Evolutionary conservation across 164 flowering plant species (phyloP), one percentile per base, ranked within the genome.

Genomic region (Brasenia schreberi): DNA sequence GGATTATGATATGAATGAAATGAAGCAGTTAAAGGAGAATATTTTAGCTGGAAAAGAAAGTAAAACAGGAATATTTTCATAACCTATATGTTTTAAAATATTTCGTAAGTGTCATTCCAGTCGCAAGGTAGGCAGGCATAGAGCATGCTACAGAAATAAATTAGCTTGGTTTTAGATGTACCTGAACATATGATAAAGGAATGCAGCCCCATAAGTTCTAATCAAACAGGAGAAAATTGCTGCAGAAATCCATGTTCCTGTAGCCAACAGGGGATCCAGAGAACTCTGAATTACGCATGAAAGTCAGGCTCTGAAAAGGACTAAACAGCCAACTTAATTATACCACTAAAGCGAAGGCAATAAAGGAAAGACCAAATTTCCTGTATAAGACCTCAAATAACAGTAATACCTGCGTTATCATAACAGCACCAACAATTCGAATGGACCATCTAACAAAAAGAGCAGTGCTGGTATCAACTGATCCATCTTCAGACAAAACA

Each of bases 401-500:
- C 18, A 18, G 18, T 7, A 58, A 61, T 58, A 92, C 98, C 97
- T 86, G 96, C 76, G 82, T 79, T 67, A 88, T 83, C 89, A 89
- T 65, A 58, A 79, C 72, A 66, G 81, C 81, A 68, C 89, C 88
- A 68, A 87, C 16, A 65, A 85, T 65, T 45, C 87, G 77, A 60
- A 94, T 86, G 72, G 93, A 78, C 89, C 92, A 87, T 52, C 80
- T 72, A 62, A 88, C 92, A 81, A 94, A 88, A 49, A 62, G 69
- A 61, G 96, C 75, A 62, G 83, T 76, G 66, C 81, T 83, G 56
- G 43, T 64, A 73, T 94, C 93, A 83, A 94, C 70, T 44, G 80
- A 75, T 66, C 97, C 99, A 73, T 91, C 96, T 74, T 89, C 90
- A 66, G 82, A 71, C 63, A 91, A 72, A 42, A 94, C 83, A 72